These are phyloP conservation scores for Xylaria telfairii DNA, from an alignment of 495 filamentous ascomycete genomes.

Conservation along the genomic window DNA sequence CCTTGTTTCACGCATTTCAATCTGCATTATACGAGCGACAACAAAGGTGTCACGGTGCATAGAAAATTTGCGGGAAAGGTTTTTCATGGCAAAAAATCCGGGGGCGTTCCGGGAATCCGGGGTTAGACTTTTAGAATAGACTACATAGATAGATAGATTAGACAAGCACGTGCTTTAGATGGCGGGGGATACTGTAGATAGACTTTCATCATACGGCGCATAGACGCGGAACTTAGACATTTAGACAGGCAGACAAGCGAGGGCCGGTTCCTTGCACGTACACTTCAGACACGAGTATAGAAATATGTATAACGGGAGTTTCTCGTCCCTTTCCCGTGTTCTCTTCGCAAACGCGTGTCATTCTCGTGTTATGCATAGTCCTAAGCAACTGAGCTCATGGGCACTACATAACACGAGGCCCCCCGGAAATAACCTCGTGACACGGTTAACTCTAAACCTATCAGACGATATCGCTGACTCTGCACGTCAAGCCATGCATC, in stretches of 20 bases:
- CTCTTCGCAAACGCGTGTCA: not conserved
- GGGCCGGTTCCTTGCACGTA: slow-evolving; percentile 9
- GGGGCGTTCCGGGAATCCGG: not conserved
- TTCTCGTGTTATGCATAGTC: not conserved
- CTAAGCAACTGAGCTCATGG: not conserved
- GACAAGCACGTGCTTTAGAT: not conserved
- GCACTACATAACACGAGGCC: not conserved
- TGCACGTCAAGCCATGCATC: not conserved
- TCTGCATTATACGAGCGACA: slow-evolving; percentile 1
- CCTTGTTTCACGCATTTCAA: not conserved
- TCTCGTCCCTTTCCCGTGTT: not conserved
- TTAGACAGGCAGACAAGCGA: not conserved
- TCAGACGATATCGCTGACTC: too few species aligned
- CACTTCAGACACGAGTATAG: not conserved
- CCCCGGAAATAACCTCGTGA: not conserved
- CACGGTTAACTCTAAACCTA: not conserved
- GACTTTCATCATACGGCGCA: too few species aligned
- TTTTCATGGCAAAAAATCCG: not conserved
- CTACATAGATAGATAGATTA: not conserved
- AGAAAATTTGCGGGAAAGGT: not conserved
- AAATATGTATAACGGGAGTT: not conserved
- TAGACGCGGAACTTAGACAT: too few species aligned
- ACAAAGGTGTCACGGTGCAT: not conserved
- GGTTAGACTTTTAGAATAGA: not conserved
- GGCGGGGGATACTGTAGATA: not conserved